Conservation (phyloP, 768 basidiomycete species). For the Xerocomus spinulosus region DNA sequence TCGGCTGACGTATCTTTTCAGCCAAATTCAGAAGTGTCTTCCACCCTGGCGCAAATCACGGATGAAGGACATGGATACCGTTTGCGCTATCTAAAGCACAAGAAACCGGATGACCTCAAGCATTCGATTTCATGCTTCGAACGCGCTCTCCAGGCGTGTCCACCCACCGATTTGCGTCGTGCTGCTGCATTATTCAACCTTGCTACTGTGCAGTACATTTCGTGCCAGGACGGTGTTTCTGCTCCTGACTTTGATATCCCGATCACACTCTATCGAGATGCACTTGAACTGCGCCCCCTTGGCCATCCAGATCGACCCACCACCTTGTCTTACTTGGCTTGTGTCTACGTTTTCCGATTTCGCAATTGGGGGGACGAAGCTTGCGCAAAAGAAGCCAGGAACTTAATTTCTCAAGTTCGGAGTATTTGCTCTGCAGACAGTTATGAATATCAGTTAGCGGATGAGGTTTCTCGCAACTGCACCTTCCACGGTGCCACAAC, state of each 20-base stretch:
- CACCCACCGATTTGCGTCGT: neutral
- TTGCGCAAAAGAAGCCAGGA: neutral
- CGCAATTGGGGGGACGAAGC: neutral
- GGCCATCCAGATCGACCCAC: slow-evolving; percentile 5
- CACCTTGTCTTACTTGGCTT: slow-evolving; percentile 4
- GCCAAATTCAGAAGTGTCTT: neutral
- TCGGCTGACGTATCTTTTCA: neutral
- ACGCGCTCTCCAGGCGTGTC: neutral
- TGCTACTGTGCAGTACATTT: slow-evolving; percentile 6
- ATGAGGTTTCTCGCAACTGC: neutral
- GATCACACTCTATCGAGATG: neutral
- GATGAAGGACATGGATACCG: neutral
- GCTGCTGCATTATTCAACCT: slow-evolving; percentile 13
- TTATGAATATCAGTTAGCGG: neutral
- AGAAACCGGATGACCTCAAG: neutral
- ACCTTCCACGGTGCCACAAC: neutral
- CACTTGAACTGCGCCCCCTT: slow-evolving; percentile 2
- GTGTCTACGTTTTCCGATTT: neutral
- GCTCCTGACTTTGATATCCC: neutral
- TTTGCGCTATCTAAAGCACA: neutral
- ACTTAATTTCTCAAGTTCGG: neutral
- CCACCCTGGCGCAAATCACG: neutral
- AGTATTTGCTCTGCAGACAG: neutral
- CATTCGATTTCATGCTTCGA: slow-evolving; percentile 3
- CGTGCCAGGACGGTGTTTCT: neutral